These are phyloP conservation scores for Piper betle DNA, from an alignment of 164 flowering plant genomes.

Conservation along the genomic window DNA sequence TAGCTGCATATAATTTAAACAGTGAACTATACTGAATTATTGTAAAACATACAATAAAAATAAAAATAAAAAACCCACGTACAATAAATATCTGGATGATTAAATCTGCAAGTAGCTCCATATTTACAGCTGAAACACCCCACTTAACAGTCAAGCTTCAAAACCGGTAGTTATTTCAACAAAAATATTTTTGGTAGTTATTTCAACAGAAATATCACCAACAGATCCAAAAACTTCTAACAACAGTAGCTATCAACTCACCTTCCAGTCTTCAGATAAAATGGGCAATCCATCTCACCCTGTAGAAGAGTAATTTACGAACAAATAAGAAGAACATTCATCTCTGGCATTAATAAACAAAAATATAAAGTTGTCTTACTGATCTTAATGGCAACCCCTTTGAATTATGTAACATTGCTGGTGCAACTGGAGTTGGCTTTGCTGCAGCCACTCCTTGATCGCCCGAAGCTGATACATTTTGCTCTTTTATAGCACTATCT, in stretches of 20 bases:
- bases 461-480: constrained; percentile 13
- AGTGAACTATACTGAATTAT: neutral
- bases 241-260: constrained; percentile 7
- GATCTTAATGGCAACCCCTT: constrained; percentile 90
- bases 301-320: constrained; percentile 13
- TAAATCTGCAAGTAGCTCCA: constrained; percentile 72
- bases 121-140: constrained; percentile 70
- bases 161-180: neutral
- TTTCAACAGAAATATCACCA: neutral
- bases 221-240: neutral
- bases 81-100: constrained; percentile 75
- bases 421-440: constrained; percentile 27
- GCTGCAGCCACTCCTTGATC: constrained; percentile 11
- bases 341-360: too few relatives aligned
- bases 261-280: constrained; percentile 98
- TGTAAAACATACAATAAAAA: neutral
- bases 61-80: constrained; percentile 3
- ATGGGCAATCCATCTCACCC: constrained; percentile 95
- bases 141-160: neutral
- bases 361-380: constrained; percentile 25
- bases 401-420: constrained; percentile 54
- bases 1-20: constrained; percentile 23
- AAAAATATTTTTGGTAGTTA: too few relatives aligned
- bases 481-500: constrained; percentile 24
- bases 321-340: neutral